A percentile compares a stretch with the other conserved stretches of the same genome.
Conservation (phyloP, 1,139 yeast species). For the Yamadazyma membranifaciens region DNA sequence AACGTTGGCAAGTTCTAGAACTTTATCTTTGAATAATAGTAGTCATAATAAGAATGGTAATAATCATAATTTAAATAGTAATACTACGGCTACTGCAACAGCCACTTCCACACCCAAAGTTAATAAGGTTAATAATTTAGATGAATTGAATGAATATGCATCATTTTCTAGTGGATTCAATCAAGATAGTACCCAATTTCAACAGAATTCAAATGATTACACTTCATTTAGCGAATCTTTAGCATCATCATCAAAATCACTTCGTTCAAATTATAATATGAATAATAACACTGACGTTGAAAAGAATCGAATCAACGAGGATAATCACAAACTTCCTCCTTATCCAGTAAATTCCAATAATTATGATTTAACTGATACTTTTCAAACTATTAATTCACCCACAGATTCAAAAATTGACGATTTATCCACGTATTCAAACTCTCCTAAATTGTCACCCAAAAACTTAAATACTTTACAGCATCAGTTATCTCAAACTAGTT, state of each 20-base stretch:
- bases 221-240: slow-evolving; percentile 21
- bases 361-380: slow-evolving; percentile 1
- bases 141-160: slow-evolving; percentile 25
- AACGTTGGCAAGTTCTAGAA: background rate
- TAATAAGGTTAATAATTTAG: slow-evolving; percentile 19
- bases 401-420: background rate
- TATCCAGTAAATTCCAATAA: background rate
- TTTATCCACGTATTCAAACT: background rate
- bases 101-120: slow-evolving; percentile 42
- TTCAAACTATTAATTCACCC: background rate
- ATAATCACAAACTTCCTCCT: background rate
- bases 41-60: background rate
- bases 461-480: slow-evolving; percentile 7
- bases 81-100: slow-evolving; percentile 18
- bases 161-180: slow-evolving; percentile 38
- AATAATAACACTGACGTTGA: background rate
- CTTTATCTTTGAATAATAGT: background rate
- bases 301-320: background rate
- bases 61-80: background rate
- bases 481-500: slow-evolving; percentile 18
- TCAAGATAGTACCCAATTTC: slow-evolving; percentile 20
- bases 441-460: slow-evolving; percentile 5
- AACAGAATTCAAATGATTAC: slow-evolving; percentile 19
- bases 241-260: slow-evolving; percentile 2
- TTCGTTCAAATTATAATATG: background rate